Evolutionary conservation across 177 flowering plant genomes (phyloP).

Genomic region (Vitis hybrid): DNA sequence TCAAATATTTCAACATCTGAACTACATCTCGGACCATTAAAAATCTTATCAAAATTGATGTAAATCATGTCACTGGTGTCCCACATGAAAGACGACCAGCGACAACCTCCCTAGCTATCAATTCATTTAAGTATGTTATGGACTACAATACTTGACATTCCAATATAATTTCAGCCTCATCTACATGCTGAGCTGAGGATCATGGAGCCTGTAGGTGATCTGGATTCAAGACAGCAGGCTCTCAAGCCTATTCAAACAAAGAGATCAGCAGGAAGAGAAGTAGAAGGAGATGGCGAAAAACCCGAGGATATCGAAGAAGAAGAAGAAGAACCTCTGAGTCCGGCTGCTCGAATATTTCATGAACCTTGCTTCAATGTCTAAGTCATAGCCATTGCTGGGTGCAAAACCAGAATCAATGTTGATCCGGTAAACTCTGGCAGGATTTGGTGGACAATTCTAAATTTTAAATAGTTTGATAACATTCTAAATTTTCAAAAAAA

Average conservation of each 20-base stretch:
- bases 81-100: not conserved
- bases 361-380: constrained; percentile 33
- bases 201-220: constrained; percentile 9
- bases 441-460: constrained; percentile 22
- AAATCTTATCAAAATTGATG: too few species aligned
- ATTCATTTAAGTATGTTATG: too few species aligned
- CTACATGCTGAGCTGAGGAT: not conserved
- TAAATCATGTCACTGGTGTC: too few species aligned
- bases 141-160: too few species aligned
- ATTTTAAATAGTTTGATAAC: not conserved
- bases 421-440: not conserved
- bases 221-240: constrained; percentile 11
- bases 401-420: constrained; percentile 24
- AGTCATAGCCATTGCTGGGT: constrained; percentile 39
- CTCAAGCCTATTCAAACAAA: constrained; percentile 11
- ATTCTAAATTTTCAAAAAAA: too few species aligned
- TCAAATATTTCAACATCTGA: too few species aligned
- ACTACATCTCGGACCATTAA: too few species aligned
- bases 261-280: not conserved
- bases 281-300: not conserved
- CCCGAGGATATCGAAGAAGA: not conserved
- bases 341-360: constrained; percentile 42
- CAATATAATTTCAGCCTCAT: too few species aligned
- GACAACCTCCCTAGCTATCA: too few species aligned
- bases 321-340: constrained; percentile 43